Evolutionary conservation across 2,329 filamentous ascomycete genomes (phyloP).

Genomic region (Fusarium sp.): DNA sequence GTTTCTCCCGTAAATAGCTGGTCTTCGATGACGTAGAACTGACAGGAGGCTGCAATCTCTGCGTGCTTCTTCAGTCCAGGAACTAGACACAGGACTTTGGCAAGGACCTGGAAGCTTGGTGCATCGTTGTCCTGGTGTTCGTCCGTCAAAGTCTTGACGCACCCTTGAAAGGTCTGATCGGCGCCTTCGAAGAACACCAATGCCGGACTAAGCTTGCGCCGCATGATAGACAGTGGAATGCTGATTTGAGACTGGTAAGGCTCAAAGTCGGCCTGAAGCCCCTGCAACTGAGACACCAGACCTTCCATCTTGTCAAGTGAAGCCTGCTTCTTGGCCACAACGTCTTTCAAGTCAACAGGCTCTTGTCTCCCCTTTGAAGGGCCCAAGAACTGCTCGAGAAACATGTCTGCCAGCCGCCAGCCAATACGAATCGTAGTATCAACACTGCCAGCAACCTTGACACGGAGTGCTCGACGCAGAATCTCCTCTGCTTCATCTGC

Average conservation of each 20-base stretch:
- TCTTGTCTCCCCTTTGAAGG: accelerated
- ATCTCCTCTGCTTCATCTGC: neutral
- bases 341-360: neutral
- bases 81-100: neutral
- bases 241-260: neutral
- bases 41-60: neutral
- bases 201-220: neutral
- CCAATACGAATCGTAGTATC: neutral
- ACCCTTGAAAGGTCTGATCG: neutral
- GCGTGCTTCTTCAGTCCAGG: neutral
- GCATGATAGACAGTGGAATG: neutral
- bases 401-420: neutral
- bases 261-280: neutral
- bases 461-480: neutral
- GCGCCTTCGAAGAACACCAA: neutral
- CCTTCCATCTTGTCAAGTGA: neutral
- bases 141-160: neutral
- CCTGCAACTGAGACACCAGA: neutral
- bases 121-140: neutral
- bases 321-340: neutral
- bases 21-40: neutral
- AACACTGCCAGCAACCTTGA: neutral
- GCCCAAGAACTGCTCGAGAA: neutral
- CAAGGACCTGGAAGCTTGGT: neutral
- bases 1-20: neutral